Evolutionary conservation across 345 rosid species (phyloP), one percentile per base, ranked within the genome.

Genomic region (Acer campestre): DNA sequence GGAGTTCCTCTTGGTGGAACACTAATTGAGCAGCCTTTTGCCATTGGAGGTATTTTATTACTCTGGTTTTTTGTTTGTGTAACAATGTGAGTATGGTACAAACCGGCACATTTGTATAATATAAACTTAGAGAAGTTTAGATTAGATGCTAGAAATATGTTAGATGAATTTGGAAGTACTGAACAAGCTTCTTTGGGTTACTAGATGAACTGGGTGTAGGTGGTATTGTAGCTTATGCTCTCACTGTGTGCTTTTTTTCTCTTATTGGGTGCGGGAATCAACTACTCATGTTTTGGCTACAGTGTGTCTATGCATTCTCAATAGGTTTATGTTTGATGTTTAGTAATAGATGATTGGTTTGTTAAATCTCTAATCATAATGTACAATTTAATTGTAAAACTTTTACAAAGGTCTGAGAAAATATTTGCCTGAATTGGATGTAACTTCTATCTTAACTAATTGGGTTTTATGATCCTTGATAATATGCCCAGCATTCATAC

Each of bases 1-100:
- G 99, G 98, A 75, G 74, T 97, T 65, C 99, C 99, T 64, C 98
- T 97, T 1, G 98, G 99, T 44, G 99, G 98, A 81, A 90, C 99
- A 40, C 74, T 97, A n/a, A 53, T 97, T 49, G 97, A 97, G 88
- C 98, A 91, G 86, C 98, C 99, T 38, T 97, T 97, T 80, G 85
- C 98, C 20, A 93, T 97, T 81, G 98, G 98, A 93, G 99, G 98
- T 97, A 79, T 22, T 62, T 14, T 68, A 22, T 68, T 76, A 8
- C 12, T 61, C 18, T 7, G 17, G 44, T 38, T 29, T 29, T 29
- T 29, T 64, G 38, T 69, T 12, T n/a, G 63, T 59, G 8, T 63
- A 18, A 29, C 18, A 7, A 18, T 63, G 38, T 63, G 67, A 23
- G 14, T 10, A 23, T 63, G 67, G 67, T 63, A 22, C 11, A 27